Evolutionary conservation across 163 green algal species (phyloP).

Genomic region (Chlamydomonas reinhardtii): DNA sequence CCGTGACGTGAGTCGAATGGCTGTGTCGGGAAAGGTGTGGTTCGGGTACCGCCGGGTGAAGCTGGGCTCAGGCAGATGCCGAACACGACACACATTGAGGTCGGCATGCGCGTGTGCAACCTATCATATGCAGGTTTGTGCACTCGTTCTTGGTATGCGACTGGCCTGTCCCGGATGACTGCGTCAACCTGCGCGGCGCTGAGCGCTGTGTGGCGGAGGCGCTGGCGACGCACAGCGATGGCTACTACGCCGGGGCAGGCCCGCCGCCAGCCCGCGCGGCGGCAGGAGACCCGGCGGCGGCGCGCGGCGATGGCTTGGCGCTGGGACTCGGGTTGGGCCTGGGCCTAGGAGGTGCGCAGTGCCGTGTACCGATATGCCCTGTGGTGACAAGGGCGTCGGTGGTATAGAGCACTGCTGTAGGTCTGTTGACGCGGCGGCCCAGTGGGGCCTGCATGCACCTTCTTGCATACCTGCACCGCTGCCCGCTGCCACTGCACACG

Average conservation of each 20-base stretch:
- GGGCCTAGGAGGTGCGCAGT: conserved; percentile 8
- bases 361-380: no score
- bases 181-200: not conserved
- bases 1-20: not conserved
- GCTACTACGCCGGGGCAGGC: not conserved
- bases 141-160: not conserved
- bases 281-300: not conserved
- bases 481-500: no score
- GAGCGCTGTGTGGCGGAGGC: conserved; percentile 22
- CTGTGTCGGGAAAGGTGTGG: no score
- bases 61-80: no score
- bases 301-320: not conserved
- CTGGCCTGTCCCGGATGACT: not conserved
- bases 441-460: no score
- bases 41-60: no score
- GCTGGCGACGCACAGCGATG: not conserved
- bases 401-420: no score
- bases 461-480: no score
- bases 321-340: conserved; percentile 6
- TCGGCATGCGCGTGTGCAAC: no score
- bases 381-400: no score
- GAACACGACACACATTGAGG: no score
- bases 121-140: conserved; percentile 15
- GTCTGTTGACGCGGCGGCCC: no score
- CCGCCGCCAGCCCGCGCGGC: not conserved